These are phyloP conservation scores for Thielaviopsis euricoi DNA, from an alignment of 2,329 filamentous ascomycete genomes.

Conservation along the genomic window DNA sequence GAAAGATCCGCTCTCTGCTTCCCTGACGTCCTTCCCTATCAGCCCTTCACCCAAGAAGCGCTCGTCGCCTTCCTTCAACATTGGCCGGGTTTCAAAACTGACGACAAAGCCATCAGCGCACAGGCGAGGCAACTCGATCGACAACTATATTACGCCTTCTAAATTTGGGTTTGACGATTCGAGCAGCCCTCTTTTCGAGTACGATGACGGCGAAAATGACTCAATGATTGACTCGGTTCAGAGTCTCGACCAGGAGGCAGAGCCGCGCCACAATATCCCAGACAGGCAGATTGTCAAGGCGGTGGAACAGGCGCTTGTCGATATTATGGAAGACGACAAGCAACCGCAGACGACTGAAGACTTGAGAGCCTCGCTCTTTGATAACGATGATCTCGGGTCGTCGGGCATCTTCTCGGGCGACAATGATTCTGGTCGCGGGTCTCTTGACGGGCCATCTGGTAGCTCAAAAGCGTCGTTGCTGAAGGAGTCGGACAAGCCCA, in stretches of 20 bases:
- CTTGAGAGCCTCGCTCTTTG: conserved; percentile 50
- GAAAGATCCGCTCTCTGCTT: neutral
- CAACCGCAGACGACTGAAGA: conserved; percentile 47
- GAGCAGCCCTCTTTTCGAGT: conserved; percentile 51
- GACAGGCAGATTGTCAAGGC: conserved; percentile 75
- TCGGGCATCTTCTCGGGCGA: conserved; percentile 11
- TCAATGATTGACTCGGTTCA: conserved; percentile 54
- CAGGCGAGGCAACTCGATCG: conserved; percentile 18
- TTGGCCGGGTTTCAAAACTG: conserved; percentile 21
- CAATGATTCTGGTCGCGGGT: conserved; percentile 40
- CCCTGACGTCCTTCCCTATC: neutral
- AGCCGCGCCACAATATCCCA: conserved; percentile 33
- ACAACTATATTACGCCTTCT: conserved; percentile 13
- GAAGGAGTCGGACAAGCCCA: conserved; percentile 53
- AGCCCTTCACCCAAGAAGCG: conserved; percentile 1
- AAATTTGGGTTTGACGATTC: conserved; percentile 22
- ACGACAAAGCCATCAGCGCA: conserved; percentile 24
- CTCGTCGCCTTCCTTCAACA: conserved; percentile 22
- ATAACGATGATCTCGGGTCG: conserved; percentile 25
- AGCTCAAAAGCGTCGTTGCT: conserved; percentile 15
- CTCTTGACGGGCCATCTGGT: conserved; percentile 31
- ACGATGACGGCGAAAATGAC: conserved; percentile 62
- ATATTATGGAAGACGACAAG: conserved; percentile 67
- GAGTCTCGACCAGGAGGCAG: conserved; percentile 56
- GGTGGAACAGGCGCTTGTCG: conserved; percentile 80